Percentiles rank a stretch among this genome's conserved stretches.
phyloP scores from a whole-genome alignment of 148 eudicot species.

The Bassia scoparia region DNA sequence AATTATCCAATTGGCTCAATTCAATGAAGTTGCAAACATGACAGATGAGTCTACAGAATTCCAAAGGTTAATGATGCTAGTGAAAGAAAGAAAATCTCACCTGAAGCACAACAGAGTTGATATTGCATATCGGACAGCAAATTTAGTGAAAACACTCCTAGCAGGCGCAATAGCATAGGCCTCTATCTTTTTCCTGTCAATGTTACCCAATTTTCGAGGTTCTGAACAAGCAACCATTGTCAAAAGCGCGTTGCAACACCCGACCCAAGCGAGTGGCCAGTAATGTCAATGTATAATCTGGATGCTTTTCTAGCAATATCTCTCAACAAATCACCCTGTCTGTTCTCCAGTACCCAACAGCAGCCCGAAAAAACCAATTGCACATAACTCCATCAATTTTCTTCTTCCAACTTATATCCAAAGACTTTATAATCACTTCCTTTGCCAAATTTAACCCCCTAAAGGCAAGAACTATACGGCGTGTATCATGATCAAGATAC shows the following conservation, averaged over 20 bases:
- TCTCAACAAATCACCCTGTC: constrained; percentile 61
- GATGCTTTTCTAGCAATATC: constrained; percentile 57
- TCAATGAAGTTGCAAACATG: neutral
- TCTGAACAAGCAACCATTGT: constrained; percentile 71
- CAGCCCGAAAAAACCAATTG: constrained; percentile 78
- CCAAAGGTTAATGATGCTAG: neutral
- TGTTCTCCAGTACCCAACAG: constrained; percentile 70
- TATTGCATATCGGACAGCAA: constrained; percentile 89
- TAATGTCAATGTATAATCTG: constrained; percentile 69
- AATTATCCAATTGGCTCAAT: neutral
- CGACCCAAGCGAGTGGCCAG: constrained; percentile 94
- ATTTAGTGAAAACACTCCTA: constrained; percentile 90
- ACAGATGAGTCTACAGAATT: neutral
- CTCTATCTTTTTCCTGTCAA: constrained; percentile 73
- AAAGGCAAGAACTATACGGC: constrained; percentile 75
- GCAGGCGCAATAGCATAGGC: constrained; percentile 96
- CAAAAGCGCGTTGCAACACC: constrained; percentile 85
- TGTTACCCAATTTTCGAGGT: constrained; percentile 56
- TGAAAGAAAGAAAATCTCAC: constrained; percentile 31
- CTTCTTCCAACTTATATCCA: constrained; percentile 83
- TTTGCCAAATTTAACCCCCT: constrained; percentile 82
- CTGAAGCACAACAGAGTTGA: constrained; percentile 93
- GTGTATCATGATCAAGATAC: constrained; percentile 74
- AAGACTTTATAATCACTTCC: constrained; percentile 76
- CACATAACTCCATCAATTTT: constrained; percentile 95